Evolutionary conservation across 345 rosid species (phyloP), one percentile per base, ranked within the genome.

Genomic region (Salix purpurea): DNA sequence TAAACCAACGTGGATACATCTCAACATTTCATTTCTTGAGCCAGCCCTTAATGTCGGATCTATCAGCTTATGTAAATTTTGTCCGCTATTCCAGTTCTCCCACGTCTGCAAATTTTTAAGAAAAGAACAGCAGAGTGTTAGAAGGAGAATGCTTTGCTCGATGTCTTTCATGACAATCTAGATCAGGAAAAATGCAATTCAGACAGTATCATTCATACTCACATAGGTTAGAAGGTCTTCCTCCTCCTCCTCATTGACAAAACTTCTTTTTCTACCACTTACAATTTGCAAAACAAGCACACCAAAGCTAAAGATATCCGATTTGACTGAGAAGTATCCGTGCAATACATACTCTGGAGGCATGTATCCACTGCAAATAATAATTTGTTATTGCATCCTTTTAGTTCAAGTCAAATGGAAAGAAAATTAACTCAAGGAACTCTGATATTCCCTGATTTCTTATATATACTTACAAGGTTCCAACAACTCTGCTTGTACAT

Each of bases 1-100:
- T 16, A 89, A 71, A 1, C 87, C 91, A 10, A 89, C 81, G 75
- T 88, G 90, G 48, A 92, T 75, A 77, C 94, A 85, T 77, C 87
- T 80, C 68, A 62, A 65, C 58, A 85, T 82, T 68, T 89, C 88
- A 16, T 28, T 68, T 1, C 72, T 80, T 8, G 77, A 71, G 24
- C 79, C 72, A 9, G 4, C 61, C 6, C 37, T 42, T 48, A 84
- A 28, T 1, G 34, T 68, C 0, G 74, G 60, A 32, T 83, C 84
- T 14, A 77, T 54, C 3, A 83, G 44, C 44, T 40, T 6, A 12
- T 61, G 40, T n/a, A 46, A 6, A 4, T 69, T 8, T 37, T 72
- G 71, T 5, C 81, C 86, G 60, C 67, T 79, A 18, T 40, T 77
- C 82, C 83, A 83, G 21, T 67, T 67, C 12, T 10, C 77, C 83